Base-by-base conservation (phyloP, 768 basidiomycete species). In the Podaxis rugospora region DNA sequence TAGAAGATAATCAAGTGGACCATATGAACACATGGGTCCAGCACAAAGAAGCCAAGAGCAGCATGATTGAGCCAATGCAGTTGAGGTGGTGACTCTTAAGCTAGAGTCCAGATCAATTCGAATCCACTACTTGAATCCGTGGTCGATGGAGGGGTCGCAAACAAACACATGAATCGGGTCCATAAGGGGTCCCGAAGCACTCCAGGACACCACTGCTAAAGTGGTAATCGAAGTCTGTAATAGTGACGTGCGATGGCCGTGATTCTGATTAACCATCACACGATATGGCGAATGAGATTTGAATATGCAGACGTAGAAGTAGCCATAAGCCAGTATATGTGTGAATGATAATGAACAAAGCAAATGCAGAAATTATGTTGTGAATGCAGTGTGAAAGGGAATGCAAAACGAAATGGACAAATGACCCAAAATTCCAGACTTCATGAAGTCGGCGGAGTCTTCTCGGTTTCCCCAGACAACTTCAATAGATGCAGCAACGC, bases 401-500 rank as follows among this genome's bases (percentile, higher is more conserved):
- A 23, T 10, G 23, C 14, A 49, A 23, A 25, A 14, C 21, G 23
- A 21, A 27, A 51, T n/a, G 51, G 2, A 35, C 11, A 51, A 58
- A 36, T 21, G 49, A 40, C 39, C 14, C 16, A 54, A 23, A 35
- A n/a, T n/a, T 4, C n/a, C 25, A 3, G 35, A 36, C 9, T 14
- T 55, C 21, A 39, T 49, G 51, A 36, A 47, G 57, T 4, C 2
- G 51, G 13, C 7, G 27, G 10, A 7, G 21, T n/a, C 58, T 60
- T 35, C 32, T 64, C 59, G 14, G 54, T 28, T 44, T 66, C 65
- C 52, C 63, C 61, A 52, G 55, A 58, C 46, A 67, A 66, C 69
- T 74, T 83, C 63, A 66, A 65, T 47, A 87, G 68, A 63, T 83
- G 78, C 39, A 76, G 68, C 61, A 89, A 72, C 55, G 80, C 84